Percentiles rank a stretch among this genome's conserved stretches.
phyloP scores from a whole-genome alignment of 306 rosid genomes.

The Rosa rugosa region DNA sequence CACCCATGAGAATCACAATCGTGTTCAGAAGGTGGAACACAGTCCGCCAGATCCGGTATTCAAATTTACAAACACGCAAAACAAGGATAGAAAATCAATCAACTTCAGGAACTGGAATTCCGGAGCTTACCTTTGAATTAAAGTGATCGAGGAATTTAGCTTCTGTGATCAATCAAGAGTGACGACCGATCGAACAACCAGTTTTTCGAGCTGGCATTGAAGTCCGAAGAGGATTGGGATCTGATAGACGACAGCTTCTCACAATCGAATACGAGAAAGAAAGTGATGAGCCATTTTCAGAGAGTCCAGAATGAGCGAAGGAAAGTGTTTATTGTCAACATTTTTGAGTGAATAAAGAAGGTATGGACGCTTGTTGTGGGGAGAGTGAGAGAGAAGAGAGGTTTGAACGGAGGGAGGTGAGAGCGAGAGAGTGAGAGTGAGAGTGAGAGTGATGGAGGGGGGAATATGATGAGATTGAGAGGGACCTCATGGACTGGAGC shows the following conservation, averaged over 20 bases:
- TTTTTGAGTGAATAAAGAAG: background rate
- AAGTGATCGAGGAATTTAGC: background rate
- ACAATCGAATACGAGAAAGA: background rate
- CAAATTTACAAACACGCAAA: background rate
- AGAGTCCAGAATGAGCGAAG: background rate
- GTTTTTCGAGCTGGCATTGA: background rate
- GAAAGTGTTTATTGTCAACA: background rate
- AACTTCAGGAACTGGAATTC: background rate
- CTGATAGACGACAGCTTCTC: background rate
- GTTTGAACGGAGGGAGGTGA: too few species aligned
- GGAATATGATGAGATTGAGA: too few species aligned
- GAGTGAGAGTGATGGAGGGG: too few species aligned
- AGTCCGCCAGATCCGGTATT: conserved; percentile 10
- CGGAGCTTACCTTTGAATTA: conserved; percentile 1
- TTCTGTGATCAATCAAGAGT: background rate
- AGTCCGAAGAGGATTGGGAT: background rate
- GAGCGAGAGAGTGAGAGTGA: too few species aligned
- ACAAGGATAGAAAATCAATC: background rate
- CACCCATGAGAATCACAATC: background rate
- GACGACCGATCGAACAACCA: background rate
- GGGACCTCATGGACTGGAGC: too few species aligned
- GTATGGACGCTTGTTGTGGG: background rate
- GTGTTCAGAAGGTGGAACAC: background rate
- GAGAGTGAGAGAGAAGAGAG: background rate
- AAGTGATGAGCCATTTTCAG: background rate